Evolutionary conservation across 1,284 basidiomycete species (phyloP), one percentile per base, ranked within the genome.

Genomic region (Coniferiporia weirii): DNA sequence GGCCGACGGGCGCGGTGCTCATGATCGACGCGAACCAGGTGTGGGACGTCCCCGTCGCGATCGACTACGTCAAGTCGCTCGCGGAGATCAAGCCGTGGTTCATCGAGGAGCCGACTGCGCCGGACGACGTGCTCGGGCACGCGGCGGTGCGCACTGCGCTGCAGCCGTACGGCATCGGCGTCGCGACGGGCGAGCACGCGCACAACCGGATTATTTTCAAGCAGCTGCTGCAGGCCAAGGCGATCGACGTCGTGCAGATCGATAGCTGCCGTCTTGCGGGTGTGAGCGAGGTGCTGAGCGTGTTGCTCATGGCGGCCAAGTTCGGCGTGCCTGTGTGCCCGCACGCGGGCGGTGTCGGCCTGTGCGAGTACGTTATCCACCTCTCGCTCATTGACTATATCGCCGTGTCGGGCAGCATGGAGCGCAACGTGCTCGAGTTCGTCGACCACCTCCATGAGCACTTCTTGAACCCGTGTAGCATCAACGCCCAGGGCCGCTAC

Each of bases 11-110:
- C 12, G 85, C 88, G 52, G 95, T 97, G 22, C 78, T 97, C 62
- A 98, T 98, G 95, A 92, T 98, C 64, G 95, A 98, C 71, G 91
- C 95, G 52, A 98, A 98, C 75, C 95, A 95, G 73, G 92, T 98
- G 19, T 98, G 94, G 94, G 94, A 97, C 67, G 95, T 98, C 17
- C 79, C 86, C 46, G 83, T 95, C 72, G 95, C 95, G 3, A 89
- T 97, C 68, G 91, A 95, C 56, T 97, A 95, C 73, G 91, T 96
- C 65, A 85, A 85, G 68, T 79, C 84, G 63, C 79, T 98, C 40
- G 81, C 83, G 66, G 82, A 84, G 59, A 84, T 95, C 72, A 91
- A 89, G 69, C 95, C 95, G n/a, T 98, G 95, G 95, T 88, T 95
- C 76, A 96, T 96, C 67, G 94, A 97, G 70, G 94, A 96, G 71